These are phyloP conservation scores for Termitomyces sp. DNA, from an alignment of 768 basidiomycete species.

Conservation along the genomic window DNA sequence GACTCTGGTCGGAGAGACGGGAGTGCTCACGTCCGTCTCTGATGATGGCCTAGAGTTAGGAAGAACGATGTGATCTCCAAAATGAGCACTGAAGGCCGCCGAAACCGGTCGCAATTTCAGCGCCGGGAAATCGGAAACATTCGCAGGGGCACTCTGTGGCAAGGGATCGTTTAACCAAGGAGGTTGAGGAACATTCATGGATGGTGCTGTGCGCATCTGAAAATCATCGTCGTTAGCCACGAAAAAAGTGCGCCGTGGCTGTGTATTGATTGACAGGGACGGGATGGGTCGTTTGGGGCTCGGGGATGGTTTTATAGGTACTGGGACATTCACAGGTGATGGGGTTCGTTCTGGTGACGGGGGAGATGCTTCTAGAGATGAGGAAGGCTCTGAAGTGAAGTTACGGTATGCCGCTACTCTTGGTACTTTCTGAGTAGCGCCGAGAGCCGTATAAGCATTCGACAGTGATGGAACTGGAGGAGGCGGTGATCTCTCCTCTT, in stretches of 20 bases:
- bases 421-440: conserved; percentile 15
- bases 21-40: conserved; percentile 45
- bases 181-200: background rate
- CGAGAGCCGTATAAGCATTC: conserved; percentile 31
- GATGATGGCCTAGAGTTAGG: conserved; percentile 31
- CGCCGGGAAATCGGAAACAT: conserved; percentile 57
- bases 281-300: conserved; percentile 36
- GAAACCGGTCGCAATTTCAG: conserved; percentile 76
- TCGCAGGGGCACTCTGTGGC: conserved; percentile 65
- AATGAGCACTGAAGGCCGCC: conserved; percentile 69
- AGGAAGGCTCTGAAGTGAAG: conserved; percentile 40
- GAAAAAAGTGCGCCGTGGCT: conserved; percentile 20
- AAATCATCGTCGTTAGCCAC: conserved; percentile 19
- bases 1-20: conserved; percentile 44
- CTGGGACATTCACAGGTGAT: background rate
- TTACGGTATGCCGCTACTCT: conserved; percentile 33
- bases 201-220: conserved; percentile 22
- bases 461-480: conserved; percentile 57
- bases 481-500: conserved; percentile 40
- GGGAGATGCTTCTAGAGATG: conserved; percentile 21
- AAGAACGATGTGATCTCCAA: conserved; percentile 45
- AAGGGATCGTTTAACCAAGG: conserved; percentile 24
- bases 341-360: conserved; percentile 11
- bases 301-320: conserved; percentile 6
- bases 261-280: conserved; percentile 39